Evolutionary conservation across 75 land plant species (phyloP).

Genomic region (Selaginella tamariscina): DNA sequence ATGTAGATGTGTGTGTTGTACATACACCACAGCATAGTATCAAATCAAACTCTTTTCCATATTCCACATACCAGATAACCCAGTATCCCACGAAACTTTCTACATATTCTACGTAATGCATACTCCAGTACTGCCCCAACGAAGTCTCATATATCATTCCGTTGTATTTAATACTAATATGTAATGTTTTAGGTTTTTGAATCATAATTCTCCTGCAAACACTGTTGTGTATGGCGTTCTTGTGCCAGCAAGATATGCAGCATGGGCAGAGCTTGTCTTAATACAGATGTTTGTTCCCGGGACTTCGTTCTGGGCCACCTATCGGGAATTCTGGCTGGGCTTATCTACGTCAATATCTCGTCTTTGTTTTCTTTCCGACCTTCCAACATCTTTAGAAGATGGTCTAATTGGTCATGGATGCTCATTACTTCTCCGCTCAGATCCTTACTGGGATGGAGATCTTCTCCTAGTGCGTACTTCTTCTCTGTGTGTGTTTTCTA

Average conservation of each 20-base stretch:
- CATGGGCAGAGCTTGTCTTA: conserved; percentile 80
- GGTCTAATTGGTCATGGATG: conserved; percentile 10
- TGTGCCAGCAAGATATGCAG: conserved; percentile 69
- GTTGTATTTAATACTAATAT: too few relatives aligned
- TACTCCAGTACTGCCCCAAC: too few relatives aligned
- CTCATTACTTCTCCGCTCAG: conserved; percentile 39
- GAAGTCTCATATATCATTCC: too few relatives aligned
- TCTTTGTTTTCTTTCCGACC: conserved; percentile 30
- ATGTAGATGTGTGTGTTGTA: too few relatives aligned
- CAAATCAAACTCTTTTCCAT: too few relatives aligned
- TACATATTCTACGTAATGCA: too few relatives aligned
- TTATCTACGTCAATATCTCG: conserved; percentile 42
- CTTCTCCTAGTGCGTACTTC: background rate
- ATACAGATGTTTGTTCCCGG: conserved; percentile 87
- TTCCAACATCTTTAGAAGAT: conserved; percentile 26
- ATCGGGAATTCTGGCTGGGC: conserved; percentile 78
- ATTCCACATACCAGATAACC: too few relatives aligned
- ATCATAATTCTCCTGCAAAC: conserved; percentile 37
- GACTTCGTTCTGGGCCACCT: conserved; percentile 78
- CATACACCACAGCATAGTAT: too few relatives aligned
- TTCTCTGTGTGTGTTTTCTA: too few relatives aligned
- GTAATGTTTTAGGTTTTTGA: too few relatives aligned
- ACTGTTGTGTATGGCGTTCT: conserved; percentile 57
- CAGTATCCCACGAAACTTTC: too few relatives aligned
- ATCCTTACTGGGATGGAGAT: conserved; percentile 17